Evolutionary conservation across 768 basidiomycete species (phyloP), one percentile per base, ranked within the genome.

Genomic region (Vararia minispora): DNA sequence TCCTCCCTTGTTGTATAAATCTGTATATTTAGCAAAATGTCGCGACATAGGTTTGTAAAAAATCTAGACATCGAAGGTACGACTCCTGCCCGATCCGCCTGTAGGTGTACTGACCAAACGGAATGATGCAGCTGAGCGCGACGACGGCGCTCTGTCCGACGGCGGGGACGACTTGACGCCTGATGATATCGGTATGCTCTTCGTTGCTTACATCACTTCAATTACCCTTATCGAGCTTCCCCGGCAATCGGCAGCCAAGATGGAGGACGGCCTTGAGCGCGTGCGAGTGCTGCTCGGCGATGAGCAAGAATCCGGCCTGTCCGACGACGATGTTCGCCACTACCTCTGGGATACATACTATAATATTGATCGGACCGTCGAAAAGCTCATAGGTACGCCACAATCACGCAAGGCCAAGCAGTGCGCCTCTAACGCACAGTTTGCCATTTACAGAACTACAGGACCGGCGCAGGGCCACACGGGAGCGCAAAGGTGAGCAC

Each of bases 311-410:
- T 79, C 79, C 23, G 82, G 77, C 6, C 59, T 94, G 31, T 67
- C 81, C 29, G 86, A 94, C 55, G 58, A 64, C 24, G 68, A 76
- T 35, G 83, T 99, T 54, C 74, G 71, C 52, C 82, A 88, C 45
- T 66, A 72, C 0, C 64, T 98, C 32, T 98, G 90, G 83, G 77
- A 98, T 50, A 75, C 64, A 51, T 85, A 84, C 57, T 97, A 94
- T 50, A 79, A 94, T 52, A 69, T 83, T 12, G 76, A 88, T 24
- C 70, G 78, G 56, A 76, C 84, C 13, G 60, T 94, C 8, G 62
- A 73, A 23, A 87, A 77, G 74, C 64, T 87, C 20, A 48, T 82
- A 26, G 80, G 89, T 90, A 44, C 46, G 79, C 64, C 3, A 11
- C 23, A 6, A 21, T 26, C 18, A n/a, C 16, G 20, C 11, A 28